These are phyloP conservation scores for Ilyonectria destructans DNA, from an alignment of 2,329 filamentous ascomycete species.

Conservation along the genomic window DNA sequence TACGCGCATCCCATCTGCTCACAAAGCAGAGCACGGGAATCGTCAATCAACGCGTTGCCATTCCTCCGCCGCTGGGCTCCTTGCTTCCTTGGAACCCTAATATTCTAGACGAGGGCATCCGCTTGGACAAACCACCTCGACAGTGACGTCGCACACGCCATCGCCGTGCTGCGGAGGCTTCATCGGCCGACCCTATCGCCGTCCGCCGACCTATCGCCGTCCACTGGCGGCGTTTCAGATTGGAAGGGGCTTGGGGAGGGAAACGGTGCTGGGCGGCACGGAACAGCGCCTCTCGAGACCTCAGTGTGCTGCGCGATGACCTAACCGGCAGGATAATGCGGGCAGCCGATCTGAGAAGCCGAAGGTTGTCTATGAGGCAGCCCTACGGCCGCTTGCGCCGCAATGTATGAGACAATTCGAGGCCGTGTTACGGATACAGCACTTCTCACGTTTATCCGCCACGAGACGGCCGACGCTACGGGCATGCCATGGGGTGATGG, in stretches of 20 bases:
- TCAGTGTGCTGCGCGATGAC: slow-evolving; percentile 19
- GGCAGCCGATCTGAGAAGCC: neutral
- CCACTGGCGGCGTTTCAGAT: slow-evolving; percentile 28
- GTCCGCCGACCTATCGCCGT: slow-evolving; percentile 30
- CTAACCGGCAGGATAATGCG: slow-evolving; percentile 7
- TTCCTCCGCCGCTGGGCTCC: neutral
- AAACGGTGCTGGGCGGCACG: neutral
- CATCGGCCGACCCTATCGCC: slow-evolving; percentile 38
- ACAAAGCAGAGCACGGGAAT: slow-evolving; percentile 13
- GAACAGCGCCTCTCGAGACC: neutral
- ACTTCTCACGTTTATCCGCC: neutral
- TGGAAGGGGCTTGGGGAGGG: slow-evolving; percentile 2
- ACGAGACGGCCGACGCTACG: neutral
- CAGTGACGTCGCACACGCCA: neutral
- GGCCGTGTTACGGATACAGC: slow-evolving; percentile 1
- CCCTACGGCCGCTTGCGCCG: neutral
- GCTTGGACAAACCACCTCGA: neutral
- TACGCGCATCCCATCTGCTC: slow-evolving; percentile 15
- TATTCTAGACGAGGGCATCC: neutral
- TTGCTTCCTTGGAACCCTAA: neutral
- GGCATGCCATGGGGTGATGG: neutral
- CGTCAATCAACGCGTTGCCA: neutral
- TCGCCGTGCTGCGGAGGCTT: neutral
- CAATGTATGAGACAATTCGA: neutral
- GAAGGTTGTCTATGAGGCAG: neutral